Conservation (phyloP, 2,329 filamentous ascomycete genomes). For the Pyrenochaeta sp. region DNA sequence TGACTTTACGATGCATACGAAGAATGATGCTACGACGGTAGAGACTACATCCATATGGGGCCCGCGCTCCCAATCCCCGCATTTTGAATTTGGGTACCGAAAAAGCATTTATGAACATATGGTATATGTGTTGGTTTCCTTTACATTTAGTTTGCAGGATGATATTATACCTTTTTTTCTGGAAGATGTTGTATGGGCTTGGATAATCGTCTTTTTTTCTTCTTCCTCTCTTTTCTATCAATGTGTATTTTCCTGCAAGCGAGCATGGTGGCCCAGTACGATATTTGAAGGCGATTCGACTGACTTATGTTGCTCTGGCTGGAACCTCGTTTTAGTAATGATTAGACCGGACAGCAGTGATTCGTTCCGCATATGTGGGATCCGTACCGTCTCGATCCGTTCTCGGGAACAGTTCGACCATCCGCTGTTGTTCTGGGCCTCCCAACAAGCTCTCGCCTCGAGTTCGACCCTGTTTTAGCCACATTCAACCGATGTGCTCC, state of each 20-base stretch:
- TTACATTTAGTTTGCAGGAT: neutral
- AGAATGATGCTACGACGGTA: constrained; percentile 53
- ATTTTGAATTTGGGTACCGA: constrained; percentile 43
- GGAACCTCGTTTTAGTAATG: neutral
- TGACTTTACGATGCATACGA: constrained; percentile 51
- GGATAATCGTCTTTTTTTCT: constrained; percentile 6
- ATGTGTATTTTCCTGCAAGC: constrained; percentile 10
- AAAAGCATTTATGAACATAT: constrained; percentile 46
- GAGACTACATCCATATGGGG: constrained; percentile 47
- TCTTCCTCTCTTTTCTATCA: constrained; percentile 1
- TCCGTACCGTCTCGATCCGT: neutral
- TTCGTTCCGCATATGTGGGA: neutral
- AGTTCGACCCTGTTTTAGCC: neutral
- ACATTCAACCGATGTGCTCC: neutral
- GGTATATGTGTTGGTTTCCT: constrained; percentile 24
- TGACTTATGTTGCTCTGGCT: neutral
- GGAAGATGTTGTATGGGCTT: constrained; percentile 7
- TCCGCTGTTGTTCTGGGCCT: neutral
- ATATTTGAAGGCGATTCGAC: constrained; percentile 15
- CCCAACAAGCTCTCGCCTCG: neutral
- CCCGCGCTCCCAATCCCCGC: constrained; percentile 41
- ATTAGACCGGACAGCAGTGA: neutral
- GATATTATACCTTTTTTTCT: constrained; percentile 5
- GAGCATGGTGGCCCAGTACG: constrained; percentile 13
- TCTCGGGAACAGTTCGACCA: neutral